These are phyloP conservation scores for Maudiozyma turicensis DNA, from an alignment of 805 yeast species.

Conservation along the genomic window DNA sequence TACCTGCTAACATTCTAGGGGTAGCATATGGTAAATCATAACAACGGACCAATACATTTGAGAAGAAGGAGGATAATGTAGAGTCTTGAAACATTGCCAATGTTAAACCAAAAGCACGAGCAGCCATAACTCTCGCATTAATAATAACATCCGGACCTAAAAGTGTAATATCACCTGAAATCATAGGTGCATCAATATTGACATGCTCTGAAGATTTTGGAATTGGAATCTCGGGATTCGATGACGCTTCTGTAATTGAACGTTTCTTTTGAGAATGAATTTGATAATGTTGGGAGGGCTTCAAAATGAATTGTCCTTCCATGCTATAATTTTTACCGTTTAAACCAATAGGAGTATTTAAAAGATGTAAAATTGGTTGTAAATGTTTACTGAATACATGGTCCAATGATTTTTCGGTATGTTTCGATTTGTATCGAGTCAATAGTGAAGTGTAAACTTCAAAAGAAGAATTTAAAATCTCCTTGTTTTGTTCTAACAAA, in stretches of 20 bases:
- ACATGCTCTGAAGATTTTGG: constrained; percentile 49
- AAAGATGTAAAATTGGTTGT: constrained; percentile 49
- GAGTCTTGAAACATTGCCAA: constrained; percentile 41
- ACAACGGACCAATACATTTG: constrained; percentile 31
- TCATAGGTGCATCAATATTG: constrained; percentile 88
- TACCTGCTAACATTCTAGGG: constrained; percentile 61
- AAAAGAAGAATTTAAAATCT: constrained; percentile 54
- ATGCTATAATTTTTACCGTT: constrained; percentile 80
- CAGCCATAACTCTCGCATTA: constrained; percentile 65
- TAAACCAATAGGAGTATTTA: constrained; percentile 92
- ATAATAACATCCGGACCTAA: constrained; percentile 69
- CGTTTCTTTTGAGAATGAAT: constrained; percentile 27
- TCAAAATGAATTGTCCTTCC: constrained; percentile 63
- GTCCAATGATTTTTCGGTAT: constrained; percentile 37
- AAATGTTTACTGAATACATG: constrained; percentile 46
- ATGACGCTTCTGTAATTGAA: constrained; percentile 19
- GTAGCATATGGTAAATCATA: constrained; percentile 63
- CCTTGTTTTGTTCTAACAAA: constrained; percentile 77
- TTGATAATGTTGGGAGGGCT: constrained; percentile 49
- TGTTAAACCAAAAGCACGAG: constrained; percentile 64
- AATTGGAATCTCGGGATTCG: constrained; percentile 35
- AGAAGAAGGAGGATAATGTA: constrained; percentile 33
- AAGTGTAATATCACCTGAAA: constrained; percentile 81
- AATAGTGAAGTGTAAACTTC: constrained; percentile 52
- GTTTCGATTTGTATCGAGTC: constrained; percentile 32